phyloP scores from a whole-genome alignment of 139 green algal genomes.

The Astrephomene gubernaculifera region DNA sequence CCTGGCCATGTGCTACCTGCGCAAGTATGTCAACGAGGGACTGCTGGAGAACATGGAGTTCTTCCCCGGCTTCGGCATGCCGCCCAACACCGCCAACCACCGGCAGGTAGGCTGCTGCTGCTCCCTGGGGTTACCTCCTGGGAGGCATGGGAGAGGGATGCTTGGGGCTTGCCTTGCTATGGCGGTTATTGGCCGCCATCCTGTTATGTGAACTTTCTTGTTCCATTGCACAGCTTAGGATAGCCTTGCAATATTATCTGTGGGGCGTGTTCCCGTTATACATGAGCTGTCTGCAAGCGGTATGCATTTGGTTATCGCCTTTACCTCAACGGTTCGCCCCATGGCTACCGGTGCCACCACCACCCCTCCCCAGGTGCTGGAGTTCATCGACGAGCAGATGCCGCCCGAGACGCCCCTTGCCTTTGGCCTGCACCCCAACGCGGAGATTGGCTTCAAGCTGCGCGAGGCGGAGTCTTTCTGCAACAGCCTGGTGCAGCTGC shows the following conservation, averaged over 20 bases:
- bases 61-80: constrained; percentile 81
- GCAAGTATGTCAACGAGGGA: constrained; percentile 81
- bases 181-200: no score
- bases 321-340: no score
- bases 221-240: no score
- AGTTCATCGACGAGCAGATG: constrained; percentile 87
- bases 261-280: no score
- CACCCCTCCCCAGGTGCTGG: constrained; percentile 67
- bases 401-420: constrained; percentile 84
- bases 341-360: background rate
- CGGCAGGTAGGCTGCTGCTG: constrained; percentile 73
- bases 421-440: constrained; percentile 94
- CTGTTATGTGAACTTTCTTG: no score
- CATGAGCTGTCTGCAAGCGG: no score
- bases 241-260: no score
- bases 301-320: no score
- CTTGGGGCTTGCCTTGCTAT: no score
- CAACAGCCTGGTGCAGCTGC: constrained; percentile 75
- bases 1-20: constrained; percentile 72
- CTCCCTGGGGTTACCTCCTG: no score
- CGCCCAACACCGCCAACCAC: constrained; percentile 75
- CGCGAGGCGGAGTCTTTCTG: constrained; percentile 88
- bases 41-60: constrained; percentile 88
- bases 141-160: no score
- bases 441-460: constrained; percentile 93